Evolutionary conservation across 148 eudicot species (phyloP), one percentile per base, ranked within the genome.

Genomic region (Tetragonia tetragonoides): DNA sequence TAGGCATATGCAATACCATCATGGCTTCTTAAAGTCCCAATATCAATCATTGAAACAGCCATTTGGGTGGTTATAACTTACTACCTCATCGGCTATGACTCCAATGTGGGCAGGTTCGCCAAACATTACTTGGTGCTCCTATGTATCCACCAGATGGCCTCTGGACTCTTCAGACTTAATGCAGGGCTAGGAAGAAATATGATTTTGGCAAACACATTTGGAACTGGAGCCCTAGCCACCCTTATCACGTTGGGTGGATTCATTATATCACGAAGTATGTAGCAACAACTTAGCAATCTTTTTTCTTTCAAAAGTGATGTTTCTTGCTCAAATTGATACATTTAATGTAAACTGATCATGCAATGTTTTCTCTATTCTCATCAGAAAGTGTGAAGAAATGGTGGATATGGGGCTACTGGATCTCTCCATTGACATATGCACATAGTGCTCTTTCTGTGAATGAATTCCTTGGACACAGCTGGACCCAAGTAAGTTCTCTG

Each of bases 401-500:
- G 98, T 94, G 94, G 97, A 87, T 87, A 79, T 94, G 98, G 98
- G 94, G 98, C 51, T 91, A 94, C 73, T 94, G 94, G 97, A n/a
- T 85, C 57, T 94, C 97, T 65, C 98, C 98, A 3, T 2, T 94
- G 84, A 90, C 77, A 88, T 94, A 94, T 77, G 93, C 80, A 23
- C 90, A 90, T 64, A 94, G 90, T 75, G 93, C 97, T 24, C 77
- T 94, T 41, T 80, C 86, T 16, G 98, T 89, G 77, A 94, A 94
- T 83, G 98, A 91, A 85, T 92, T 95, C 81, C 90, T 86, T 18
- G 96, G 98, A 46, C 81, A 87, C 39, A 90, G 90, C 81, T 95
- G 98, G 98, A 86, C 76, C 51, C 74, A 86, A 41, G 89, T 87
- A 87, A 84, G 90, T 38, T 65, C 64, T 47, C 56, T 71, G 7